A percentile compares a stretch with the other conserved stretches of the same genome.
These are phyloP conservation scores for Linaria vulgaris DNA, from an alignment of 257 asterid genomes.

Conservation along the genomic window DNA sequence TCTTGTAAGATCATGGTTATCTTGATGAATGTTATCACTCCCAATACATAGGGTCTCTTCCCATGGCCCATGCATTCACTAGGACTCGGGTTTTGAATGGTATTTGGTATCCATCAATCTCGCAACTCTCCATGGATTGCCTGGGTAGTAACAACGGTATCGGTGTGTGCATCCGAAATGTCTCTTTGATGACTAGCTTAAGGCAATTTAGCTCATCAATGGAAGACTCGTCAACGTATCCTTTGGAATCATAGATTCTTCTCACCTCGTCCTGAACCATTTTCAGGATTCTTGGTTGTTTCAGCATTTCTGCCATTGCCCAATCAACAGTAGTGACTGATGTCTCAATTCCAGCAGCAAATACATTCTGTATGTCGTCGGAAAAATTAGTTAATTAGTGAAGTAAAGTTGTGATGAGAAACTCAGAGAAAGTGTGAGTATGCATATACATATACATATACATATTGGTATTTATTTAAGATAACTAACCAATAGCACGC, in stretches of 20 bases:
- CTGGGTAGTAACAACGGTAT: constrained; percentile 19
- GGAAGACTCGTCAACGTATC: neutral
- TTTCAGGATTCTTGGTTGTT: constrained; percentile 12
- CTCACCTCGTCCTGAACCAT: constrained; percentile 34
- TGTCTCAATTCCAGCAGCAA: no score
- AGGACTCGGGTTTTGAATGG: constrained; percentile 21
- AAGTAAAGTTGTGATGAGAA: no score
- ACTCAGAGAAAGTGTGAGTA: no score
- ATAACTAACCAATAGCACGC: constrained; percentile 21
- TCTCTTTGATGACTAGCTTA: constrained; percentile 23
- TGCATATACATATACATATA: no score
- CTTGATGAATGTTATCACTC: no score
- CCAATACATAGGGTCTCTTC: no score
- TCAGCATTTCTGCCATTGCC: constrained; percentile 27
- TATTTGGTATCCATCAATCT: constrained; percentile 25
- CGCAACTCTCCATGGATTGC: constrained; percentile 2
- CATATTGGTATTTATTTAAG: no score
- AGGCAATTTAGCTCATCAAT: constrained; percentile 17
- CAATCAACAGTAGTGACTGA: constrained; percentile 26
- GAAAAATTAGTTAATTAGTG: neutral
- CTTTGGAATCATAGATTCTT: constrained; percentile 5
- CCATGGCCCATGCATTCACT: constrained; percentile 21
- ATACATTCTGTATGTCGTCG: constrained; percentile 15
- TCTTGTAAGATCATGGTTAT: no score
- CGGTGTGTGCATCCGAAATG: constrained; percentile 26